These are phyloP conservation scores for Rosa chinensis DNA, from an alignment of 306 rosid species.

Conservation along the genomic window DNA sequence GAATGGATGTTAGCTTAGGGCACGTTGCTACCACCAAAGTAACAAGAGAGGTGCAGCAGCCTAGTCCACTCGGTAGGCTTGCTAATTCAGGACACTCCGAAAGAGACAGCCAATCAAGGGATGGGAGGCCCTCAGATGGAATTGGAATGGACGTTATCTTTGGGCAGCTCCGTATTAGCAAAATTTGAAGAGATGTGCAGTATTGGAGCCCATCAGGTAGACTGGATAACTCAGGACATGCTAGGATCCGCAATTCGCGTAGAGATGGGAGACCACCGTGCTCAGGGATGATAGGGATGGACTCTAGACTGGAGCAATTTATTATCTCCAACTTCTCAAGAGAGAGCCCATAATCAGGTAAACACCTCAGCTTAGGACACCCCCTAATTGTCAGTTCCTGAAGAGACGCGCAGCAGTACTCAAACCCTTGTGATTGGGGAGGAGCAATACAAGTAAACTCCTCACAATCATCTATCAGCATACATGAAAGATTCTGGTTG, in stretches of 20 bases:
- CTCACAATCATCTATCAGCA: background rate
- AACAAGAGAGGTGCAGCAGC: background rate
- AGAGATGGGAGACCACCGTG: background rate
- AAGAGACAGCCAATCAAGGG: background rate
- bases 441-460: background rate
- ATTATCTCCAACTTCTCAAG: background rate
- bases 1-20: background rate
- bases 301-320: background rate
- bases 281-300: background rate
- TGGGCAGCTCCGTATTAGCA: background rate
- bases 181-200: background rate
- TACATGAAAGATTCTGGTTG: background rate
- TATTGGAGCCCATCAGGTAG: background rate
- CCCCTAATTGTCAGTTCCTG: rapidly evolving
- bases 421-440: background rate
- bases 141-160: background rate
- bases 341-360: background rate
- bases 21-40: background rate
- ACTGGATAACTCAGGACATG: background rate
- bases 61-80: background rate
- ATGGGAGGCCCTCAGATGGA: background rate
- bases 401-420: background rate
- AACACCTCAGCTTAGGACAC: background rate
- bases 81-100: background rate
- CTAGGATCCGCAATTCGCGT: background rate